Base-by-base conservation (phyloP, 345 rosid genomes). In the Aquilaria yunnanensis region DNA sequence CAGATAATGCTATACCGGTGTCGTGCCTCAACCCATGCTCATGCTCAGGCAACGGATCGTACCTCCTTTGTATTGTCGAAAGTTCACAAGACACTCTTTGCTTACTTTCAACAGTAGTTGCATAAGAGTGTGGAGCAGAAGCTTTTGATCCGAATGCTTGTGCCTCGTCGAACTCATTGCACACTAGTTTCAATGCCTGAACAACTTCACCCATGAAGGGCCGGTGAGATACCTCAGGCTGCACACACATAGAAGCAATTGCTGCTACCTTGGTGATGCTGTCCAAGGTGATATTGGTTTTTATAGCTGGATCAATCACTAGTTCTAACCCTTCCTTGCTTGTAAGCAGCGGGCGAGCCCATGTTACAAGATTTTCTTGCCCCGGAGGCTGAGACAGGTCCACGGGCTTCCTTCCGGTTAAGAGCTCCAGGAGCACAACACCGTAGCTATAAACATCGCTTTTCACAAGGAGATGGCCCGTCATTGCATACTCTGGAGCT, bases 401-500 rank as follows among this genome's bases (percentile, higher is more conserved):
- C 60, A 87, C 88, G 0, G 93, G 89, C 70, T 87, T 84, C 69
- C 80, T 72, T 30, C 89, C 87, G 0, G 90, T 84, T 55, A 87
- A 69, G 52, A 87, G 90, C 72, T 87, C 94, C 23, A 87, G 88
- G 56, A 87, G 85, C 71, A 87, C 94, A 31, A 87, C 89, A 10
- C 93, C 93, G 23, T 84, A 87, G 74, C 94, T 87, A 63, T 87
- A 86, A 30, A 86, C 93, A 46, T 84, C 86, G 66, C 89, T 86
- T 69, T 86, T 86, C 59, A 86, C 89, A 5, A 80, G 83, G 69
- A 86, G 87, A 72, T 86, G 89, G 41, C 89, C 87, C 0, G 89
- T 84, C 89, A 87, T 87, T 64, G 93, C 93, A 64, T 87, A 87
- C 59, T 87, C 93, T 0, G 89, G 93, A 64, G 93, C 93, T 64